Evolutionary conservation across 345 rosid genomes (phyloP).

Genomic region (Hevea brasiliensis): DNA sequence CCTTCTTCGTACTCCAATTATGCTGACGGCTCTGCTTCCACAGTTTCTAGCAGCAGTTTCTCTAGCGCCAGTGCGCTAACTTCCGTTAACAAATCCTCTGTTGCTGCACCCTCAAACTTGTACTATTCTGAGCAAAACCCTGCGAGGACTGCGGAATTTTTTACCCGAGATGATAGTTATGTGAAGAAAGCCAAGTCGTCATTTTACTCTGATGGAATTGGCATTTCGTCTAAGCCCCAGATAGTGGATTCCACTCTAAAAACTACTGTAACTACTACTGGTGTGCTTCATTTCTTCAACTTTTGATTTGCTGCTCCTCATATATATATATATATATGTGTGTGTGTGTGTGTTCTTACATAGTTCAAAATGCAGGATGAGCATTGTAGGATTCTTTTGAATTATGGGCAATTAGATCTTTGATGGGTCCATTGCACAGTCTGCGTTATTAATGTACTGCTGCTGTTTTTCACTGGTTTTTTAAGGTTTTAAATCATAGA

Average conservation of each 20-base stretch:
- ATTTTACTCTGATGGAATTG: slow-evolving; percentile 46
- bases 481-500: no score
- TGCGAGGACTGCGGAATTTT: slow-evolving; percentile 36
- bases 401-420: neutral
- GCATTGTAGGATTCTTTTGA: neutral
- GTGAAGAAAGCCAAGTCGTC: slow-evolving; percentile 58
- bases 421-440: neutral
- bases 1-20: slow-evolving; percentile 10
- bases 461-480: neutral
- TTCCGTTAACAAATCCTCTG: slow-evolving; percentile 18
- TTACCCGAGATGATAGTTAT: slow-evolving; percentile 72
- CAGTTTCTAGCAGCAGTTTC: slow-evolving; percentile 2
- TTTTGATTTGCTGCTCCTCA: neutral
- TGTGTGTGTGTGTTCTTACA: neutral
- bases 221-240: slow-evolving; percentile 45
- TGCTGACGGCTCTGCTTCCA: slow-evolving; percentile 35
- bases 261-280: slow-evolving; percentile 38
- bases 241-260: slow-evolving; percentile 59
- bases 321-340: no score
- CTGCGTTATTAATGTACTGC: neutral
- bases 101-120: slow-evolving; percentile 23
- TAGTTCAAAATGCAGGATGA: neutral
- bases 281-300: slow-evolving; percentile 34
- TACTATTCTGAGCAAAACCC: slow-evolving; percentile 35
- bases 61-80: neutral